Evolutionary conservation across 768 basidiomycete genomes (phyloP).

Genomic region (Paxillus ammoniavirescens): DNA sequence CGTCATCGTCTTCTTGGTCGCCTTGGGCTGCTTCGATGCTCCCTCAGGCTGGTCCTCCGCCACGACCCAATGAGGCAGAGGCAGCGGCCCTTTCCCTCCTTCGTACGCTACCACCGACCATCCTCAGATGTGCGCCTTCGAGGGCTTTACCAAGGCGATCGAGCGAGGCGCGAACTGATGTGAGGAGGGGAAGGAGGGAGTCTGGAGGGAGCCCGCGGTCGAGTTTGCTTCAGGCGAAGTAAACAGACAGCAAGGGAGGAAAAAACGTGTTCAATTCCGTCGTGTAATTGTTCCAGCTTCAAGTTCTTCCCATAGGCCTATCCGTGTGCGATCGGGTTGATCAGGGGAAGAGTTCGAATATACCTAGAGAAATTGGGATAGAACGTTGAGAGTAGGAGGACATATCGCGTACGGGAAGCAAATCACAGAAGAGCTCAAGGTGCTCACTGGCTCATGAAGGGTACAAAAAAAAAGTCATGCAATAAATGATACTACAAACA

Average conservation of each 20-base stretch:
- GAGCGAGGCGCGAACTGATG: conserved; percentile 51
- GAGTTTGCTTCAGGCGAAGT: conserved; percentile 8
- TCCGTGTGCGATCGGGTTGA: conserved; percentile 60
- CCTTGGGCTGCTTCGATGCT: conserved; percentile 21
- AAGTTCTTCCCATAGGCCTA: conserved; percentile 81
- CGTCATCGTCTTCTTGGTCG: conserved; percentile 37
- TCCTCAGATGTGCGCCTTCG: conserved; percentile 60
- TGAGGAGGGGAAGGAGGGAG: conserved; percentile 57
- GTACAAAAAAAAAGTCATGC: no score
- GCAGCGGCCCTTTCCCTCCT: conserved; percentile 41
- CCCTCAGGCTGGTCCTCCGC: conserved; percentile 34
- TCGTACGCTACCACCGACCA: conserved; percentile 86
- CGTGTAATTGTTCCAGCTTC: conserved; percentile 61
- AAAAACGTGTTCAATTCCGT: conserved; percentile 72
- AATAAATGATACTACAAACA: no score
- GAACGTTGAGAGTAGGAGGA: background rate
- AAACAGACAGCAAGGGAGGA: conserved; percentile 60
- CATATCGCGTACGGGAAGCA: no score
- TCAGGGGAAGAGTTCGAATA: conserved; percentile 59
- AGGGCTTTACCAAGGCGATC: conserved; percentile 50
- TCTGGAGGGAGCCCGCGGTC: conserved; percentile 53
- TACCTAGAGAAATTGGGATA: conserved; percentile 62
- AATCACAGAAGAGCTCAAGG: no score
- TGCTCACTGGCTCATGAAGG: no score
- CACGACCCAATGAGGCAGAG: conserved; percentile 31